Evolutionary conservation across 306 rosid genomes (phyloP).

Genomic region (Styphnolobium japonicum): DNA sequence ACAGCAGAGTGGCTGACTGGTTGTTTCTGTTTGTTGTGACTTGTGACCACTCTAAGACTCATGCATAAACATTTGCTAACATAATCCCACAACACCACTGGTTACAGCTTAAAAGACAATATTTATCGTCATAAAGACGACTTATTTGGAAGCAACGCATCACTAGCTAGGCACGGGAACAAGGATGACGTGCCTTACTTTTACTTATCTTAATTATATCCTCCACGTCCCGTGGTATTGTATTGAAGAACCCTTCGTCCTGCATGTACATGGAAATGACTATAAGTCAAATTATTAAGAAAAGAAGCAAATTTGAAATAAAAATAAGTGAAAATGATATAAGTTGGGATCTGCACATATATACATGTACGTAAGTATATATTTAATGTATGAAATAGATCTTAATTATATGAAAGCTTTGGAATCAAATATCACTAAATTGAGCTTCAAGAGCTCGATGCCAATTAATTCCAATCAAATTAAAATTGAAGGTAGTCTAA

Average conservation of each 20-base stretch:
- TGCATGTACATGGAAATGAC: background rate
- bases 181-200: background rate
- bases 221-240: slow-evolving; percentile 19
- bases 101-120: background rate
- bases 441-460: background rate
- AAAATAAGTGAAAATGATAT: background rate
- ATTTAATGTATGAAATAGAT: too few species aligned
- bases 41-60: background rate
- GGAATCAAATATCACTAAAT: too few species aligned
- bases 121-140: background rate
- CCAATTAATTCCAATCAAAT: background rate
- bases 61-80: background rate
- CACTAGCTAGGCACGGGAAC: background rate
- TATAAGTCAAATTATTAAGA: background rate
- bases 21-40: too few species aligned
- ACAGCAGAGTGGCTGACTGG: too few species aligned
- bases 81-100: too few species aligned
- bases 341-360: background rate
- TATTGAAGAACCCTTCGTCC: slow-evolving; percentile 22
- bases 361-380: too few species aligned
- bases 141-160: background rate
- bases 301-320: background rate
- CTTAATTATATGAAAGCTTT: too few species aligned
- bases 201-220: background rate
- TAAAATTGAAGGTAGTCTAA: background rate